phyloP scores from a whole-genome alignment of 768 basidiomycete genomes.

The Boletus pseudo-olivaceus region DNA sequence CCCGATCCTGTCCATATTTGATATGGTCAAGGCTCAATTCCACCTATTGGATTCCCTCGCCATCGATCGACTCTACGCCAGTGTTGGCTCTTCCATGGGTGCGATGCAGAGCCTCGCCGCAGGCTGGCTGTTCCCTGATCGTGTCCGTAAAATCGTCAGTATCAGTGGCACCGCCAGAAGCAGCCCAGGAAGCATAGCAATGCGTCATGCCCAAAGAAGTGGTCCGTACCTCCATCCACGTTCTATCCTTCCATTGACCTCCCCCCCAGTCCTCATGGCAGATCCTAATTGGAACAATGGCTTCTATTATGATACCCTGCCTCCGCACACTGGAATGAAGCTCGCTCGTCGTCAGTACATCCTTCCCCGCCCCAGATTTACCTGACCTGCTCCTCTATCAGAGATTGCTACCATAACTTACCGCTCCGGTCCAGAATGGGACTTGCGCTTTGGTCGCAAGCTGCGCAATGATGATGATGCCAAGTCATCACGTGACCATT shows the following conservation, averaged over 20 bases:
- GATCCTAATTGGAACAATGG: conserved; percentile 99
- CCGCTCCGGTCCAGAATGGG: conserved; percentile 99
- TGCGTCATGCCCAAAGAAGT: conserved; percentile 95
- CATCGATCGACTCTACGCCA: conserved; percentile 84
- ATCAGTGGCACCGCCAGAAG: conserved; percentile 95
- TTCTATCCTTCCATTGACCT: not conserved
- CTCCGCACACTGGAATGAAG: conserved; percentile 98
- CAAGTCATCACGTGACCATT: conserved; percentile 5
- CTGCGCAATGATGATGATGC: conserved; percentile 37
- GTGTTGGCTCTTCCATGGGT: conserved; percentile 95
- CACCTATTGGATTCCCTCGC: conserved; percentile 78
- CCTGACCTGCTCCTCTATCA: conserved; percentile 28
- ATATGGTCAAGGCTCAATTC: conserved; percentile 97
- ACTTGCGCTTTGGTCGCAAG: conserved; percentile 90
- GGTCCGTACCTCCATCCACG: conserved; percentile 44
- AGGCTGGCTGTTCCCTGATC: conserved; percentile 87
- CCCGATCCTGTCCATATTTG: conserved; percentile 89
- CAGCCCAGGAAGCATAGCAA: conserved; percentile 87
- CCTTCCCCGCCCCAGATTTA: not conserved
- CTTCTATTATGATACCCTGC: conserved; percentile 93
- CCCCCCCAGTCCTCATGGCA: conserved; percentile 83
- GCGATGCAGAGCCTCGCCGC: conserved; percentile 97
- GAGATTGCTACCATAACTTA: conserved; percentile 99
- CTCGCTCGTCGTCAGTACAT: conserved; percentile 82
- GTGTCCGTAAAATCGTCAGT: conserved; percentile 86